Base-by-base conservation (phyloP, 441 rosid species). In the Francoa sonchifolia region DNA sequence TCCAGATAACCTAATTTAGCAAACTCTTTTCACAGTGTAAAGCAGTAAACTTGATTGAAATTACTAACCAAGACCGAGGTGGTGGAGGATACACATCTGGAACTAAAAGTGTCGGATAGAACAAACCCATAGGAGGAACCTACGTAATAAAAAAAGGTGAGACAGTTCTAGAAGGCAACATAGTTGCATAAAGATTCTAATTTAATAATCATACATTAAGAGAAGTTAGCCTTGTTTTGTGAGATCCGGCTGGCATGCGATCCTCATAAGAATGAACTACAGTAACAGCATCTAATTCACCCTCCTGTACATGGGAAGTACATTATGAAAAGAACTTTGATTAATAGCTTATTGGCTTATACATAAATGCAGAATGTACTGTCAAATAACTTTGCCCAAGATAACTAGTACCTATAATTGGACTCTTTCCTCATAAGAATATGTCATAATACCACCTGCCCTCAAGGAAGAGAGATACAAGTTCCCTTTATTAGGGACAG, bases 61-160 rank as follows among this genome's bases (percentile, higher is more conserved):
- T 33, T 26, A 48, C 70, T 54, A 23, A 83, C 99, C 99, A 92
- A 19, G 84, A 46, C 25, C 82, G 87, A 13, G 95, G 97, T 34
- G 99, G 87, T 30, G 80, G 76, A 48, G 97, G 87, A 62, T 68
- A 83, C 42, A 65, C 75, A 63, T 87, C 97, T 42, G 99, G 92
- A 54, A 87, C 77, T 44, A 92, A 64, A 59, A 92, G 95, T 35
- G 47, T 77, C 42, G 95, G 99, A 53, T 74, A 75, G 70, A 92
- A 79, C 67, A 92, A 59, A 63, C 97, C 97, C 92, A 87, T 83
- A 4, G 99, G 94, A 54, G 97, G 89, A 55, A 92, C 97, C 97
- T 87, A 48, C 44, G 35, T 43, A 47, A 34, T 20, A 36, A 51
- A 44, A 19, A 20, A 54, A 43, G 33, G 45, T 36, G 29, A 33